A percentile compares a stretch with the other conserved stretches of the same genome.
Conservation (phyloP, 73 alveolate genomes). For the Symbiodinium natans region DNA sequence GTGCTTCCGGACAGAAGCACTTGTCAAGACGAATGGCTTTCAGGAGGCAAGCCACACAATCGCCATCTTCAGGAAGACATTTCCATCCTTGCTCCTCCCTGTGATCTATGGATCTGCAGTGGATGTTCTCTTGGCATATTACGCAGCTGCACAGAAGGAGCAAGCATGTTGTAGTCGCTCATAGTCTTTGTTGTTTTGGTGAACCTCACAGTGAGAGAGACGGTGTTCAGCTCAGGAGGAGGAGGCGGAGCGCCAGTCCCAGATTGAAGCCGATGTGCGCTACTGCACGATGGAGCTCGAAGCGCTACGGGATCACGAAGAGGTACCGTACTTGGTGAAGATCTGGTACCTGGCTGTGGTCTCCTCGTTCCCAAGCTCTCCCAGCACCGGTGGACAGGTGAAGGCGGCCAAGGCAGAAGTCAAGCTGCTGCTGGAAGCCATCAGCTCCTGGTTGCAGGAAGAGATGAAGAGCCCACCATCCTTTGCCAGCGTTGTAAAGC, state of each 20-base stretch:
- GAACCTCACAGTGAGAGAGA: too few relatives aligned
- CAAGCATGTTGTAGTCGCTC: background rate
- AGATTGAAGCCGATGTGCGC: background rate
- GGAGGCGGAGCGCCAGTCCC: background rate
- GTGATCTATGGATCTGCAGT: background rate
- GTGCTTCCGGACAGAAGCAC: conserved; percentile 3
- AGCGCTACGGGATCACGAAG: background rate
- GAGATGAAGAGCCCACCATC: background rate
- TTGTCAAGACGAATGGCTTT: background rate
- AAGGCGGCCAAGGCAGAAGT: too few relatives aligned
- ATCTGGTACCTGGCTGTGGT: background rate
- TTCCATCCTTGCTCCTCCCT: background rate
- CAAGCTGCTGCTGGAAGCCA: background rate
- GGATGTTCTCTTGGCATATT: background rate
- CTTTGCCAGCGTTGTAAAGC: background rate
- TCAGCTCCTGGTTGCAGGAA: background rate
- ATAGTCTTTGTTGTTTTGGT: background rate
- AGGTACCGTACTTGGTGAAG: background rate
- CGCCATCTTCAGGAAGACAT: background rate
- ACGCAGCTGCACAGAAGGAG: background rate
- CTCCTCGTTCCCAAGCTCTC: background rate
- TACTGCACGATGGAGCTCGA: background rate
- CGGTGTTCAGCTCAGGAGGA: too few relatives aligned
- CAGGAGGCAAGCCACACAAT: background rate
- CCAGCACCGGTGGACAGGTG: background rate